phyloP scores from a whole-genome alignment of 148 eudicot genomes.

The Camellia granthamiana region DNA sequence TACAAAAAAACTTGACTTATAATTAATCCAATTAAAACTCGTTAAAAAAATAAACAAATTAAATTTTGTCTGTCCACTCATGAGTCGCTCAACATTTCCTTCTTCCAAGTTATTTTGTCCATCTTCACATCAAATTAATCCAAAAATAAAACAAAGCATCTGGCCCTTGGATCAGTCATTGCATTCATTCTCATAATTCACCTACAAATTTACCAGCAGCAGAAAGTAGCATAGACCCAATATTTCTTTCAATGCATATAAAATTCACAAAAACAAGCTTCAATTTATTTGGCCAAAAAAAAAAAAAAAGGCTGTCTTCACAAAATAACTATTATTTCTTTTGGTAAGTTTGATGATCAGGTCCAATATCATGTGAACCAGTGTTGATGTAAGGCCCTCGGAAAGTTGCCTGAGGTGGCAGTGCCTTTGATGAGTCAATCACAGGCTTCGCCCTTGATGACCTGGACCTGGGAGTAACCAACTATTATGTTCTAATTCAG shows the following conservation, averaged over 20 bases:
- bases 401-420: conserved; percentile 97
- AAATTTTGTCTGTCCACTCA: not conserved
- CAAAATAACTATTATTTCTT: conserved; percentile 42
- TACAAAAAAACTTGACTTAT: no score
- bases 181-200: not conserved
- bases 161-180: not conserved
- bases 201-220: not conserved
- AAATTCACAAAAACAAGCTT: not conserved
- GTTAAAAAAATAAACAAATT: no score
- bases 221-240: not conserved
- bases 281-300: not conserved
- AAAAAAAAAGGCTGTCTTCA: not conserved
- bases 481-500: not conserved
- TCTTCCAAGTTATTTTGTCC: not conserved
- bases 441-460: conserved; percentile 70
- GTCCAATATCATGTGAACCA: conserved; percentile 95
- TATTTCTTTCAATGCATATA: not conserved
- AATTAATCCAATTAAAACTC: no score
- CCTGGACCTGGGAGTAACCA: conserved; percentile 40
- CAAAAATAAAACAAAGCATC: not conserved
- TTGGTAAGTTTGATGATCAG: conserved; percentile 64
- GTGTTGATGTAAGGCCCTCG: conserved; percentile 94
- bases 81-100: not conserved
- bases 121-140: not conserved
- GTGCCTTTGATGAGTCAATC: conserved; percentile 86